A percentile compares a stretch with the other conserved stretches of the same genome.
Conservation (phyloP, 257 asterid genomes). For the Scutellaria galericulata region DNA sequence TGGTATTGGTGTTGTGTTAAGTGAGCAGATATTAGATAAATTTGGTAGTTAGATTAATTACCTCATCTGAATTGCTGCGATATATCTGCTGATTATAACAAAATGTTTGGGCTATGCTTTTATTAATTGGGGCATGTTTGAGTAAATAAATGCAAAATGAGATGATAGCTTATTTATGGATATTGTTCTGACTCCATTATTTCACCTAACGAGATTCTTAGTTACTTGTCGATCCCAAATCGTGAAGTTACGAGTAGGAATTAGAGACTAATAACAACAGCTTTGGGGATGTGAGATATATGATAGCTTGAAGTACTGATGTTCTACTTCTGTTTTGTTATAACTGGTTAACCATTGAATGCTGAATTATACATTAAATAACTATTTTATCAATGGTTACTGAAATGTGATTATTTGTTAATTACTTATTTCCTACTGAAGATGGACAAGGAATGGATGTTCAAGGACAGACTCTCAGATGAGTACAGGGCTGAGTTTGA, state of each 20-base stretch:
- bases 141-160: too few species aligned
- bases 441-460: too few species aligned
- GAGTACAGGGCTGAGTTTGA: too few species aligned
- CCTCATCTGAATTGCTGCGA: neutral
- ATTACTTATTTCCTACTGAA: too few species aligned
- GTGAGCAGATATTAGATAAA: neutral
- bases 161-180: too few species aligned
- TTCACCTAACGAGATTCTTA: too few species aligned
- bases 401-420: too few species aligned
- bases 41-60: neutral
- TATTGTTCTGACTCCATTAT: too few species aligned
- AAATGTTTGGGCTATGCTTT: neutral
- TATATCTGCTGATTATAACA: neutral
- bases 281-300: slow-evolving; percentile 6
- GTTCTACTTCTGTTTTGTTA: neutral
- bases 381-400: neutral
- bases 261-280: too few species aligned
- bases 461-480: too few species aligned
- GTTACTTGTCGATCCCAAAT: too few species aligned
- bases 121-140: neutral
- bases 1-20: neutral
- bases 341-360: neutral
- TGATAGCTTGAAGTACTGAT: neutral
- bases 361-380: neutral
- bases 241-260: too few species aligned